Percentiles rank a stretch among this genome's conserved stretches.
phyloP scores from a whole-genome alignment of 23 red algal species.

The Gracilariopsis chorda region DNA sequence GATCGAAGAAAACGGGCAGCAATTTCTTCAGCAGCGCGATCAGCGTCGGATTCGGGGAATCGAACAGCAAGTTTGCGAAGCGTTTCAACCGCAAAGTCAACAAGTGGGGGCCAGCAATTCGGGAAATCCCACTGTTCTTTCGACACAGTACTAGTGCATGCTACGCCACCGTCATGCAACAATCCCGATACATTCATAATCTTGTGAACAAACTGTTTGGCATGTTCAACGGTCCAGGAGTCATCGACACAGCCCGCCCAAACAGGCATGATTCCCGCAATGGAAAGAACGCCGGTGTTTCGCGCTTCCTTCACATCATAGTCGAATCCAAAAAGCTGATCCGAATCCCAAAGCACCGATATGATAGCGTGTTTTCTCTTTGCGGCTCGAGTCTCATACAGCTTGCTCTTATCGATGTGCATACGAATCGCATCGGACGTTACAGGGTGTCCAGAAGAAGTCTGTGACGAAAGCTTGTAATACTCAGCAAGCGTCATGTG shows the following conservation, averaged over 20 bases:
- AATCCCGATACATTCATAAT: slow-evolving; percentile 56
- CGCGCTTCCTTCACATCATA: slow-evolving; percentile 54
- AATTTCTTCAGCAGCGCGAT: slow-evolving; percentile 42
- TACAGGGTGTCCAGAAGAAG: background rate
- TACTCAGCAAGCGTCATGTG: slow-evolving; percentile 4
- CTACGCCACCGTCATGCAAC: slow-evolving; percentile 47
- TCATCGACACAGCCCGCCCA: slow-evolving; percentile 62
- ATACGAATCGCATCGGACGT: background rate
- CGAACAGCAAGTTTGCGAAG: slow-evolving; percentile 6
- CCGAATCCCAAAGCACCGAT: slow-evolving; percentile 47
- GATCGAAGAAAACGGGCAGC: slow-evolving; percentile 48
- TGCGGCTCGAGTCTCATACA: slow-evolving; percentile 8
- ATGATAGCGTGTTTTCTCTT: slow-evolving; percentile 43
- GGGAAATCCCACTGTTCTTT: slow-evolving; percentile 92
- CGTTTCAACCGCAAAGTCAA: slow-evolving; percentile 59
- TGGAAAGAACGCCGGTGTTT: slow-evolving; percentile 12
- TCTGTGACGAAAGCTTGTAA: background rate
- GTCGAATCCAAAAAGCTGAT: slow-evolving; percentile 64
- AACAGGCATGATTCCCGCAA: slow-evolving; percentile 74
- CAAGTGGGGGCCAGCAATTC: slow-evolving; percentile 91
- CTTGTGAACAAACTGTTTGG: slow-evolving; percentile 5
- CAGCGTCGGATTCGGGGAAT: slow-evolving; percentile 4
- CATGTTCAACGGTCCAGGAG: slow-evolving; percentile 5
- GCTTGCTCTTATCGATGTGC: slow-evolving; percentile 2
- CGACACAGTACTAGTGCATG: slow-evolving; percentile 40